phyloP scores from a whole-genome alignment of 345 rosid species.

The Conringia planisiliqua region DNA sequence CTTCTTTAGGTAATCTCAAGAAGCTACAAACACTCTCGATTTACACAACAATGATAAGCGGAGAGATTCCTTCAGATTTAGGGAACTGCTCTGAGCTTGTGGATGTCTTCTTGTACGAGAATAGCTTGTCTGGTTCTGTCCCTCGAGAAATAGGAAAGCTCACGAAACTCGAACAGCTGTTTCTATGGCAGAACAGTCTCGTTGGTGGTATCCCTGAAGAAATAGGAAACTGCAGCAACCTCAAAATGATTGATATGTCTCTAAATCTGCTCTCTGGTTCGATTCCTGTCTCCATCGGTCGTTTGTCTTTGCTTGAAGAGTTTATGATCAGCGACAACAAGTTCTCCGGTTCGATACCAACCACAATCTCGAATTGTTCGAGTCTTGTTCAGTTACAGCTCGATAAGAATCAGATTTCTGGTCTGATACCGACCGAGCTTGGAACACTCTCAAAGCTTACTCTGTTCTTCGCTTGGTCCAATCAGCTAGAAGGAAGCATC shows the following conservation, averaged over 20 bases:
- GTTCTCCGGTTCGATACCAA: conserved; percentile 79
- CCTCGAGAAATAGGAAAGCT: conserved; percentile 72
- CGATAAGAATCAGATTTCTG: conserved; percentile 78
- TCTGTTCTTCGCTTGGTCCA: conserved; percentile 85
- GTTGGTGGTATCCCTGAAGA: conserved; percentile 79
- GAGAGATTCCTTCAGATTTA: conserved; percentile 78
- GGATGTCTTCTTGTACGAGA: conserved; percentile 70
- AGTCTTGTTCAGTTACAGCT: conserved; percentile 77
- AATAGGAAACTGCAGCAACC: conserved; percentile 72
- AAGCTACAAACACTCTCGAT: conserved; percentile 69
- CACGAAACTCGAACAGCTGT: conserved; percentile 57
- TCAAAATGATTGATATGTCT: conserved; percentile 74
- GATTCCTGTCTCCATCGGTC: conserved; percentile 60
- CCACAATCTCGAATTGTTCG: conserved; percentile 55
- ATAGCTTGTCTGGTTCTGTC: conserved; percentile 75
- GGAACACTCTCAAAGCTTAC: conserved; percentile 59
- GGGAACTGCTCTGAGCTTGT: conserved; percentile 90
- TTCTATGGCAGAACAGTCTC: conserved; percentile 81
- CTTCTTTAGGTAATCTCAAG: conserved; percentile 63
- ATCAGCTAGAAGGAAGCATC: conserved; percentile 92
- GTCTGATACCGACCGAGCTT: conserved; percentile 74
- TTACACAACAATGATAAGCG: conserved; percentile 74
- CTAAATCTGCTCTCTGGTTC: conserved; percentile 79
- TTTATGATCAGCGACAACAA: conserved; percentile 89
- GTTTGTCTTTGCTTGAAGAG: conserved; percentile 60